phyloP scores from a whole-genome alignment of 768 basidiomycete species.

The Suillus decipiens region DNA sequence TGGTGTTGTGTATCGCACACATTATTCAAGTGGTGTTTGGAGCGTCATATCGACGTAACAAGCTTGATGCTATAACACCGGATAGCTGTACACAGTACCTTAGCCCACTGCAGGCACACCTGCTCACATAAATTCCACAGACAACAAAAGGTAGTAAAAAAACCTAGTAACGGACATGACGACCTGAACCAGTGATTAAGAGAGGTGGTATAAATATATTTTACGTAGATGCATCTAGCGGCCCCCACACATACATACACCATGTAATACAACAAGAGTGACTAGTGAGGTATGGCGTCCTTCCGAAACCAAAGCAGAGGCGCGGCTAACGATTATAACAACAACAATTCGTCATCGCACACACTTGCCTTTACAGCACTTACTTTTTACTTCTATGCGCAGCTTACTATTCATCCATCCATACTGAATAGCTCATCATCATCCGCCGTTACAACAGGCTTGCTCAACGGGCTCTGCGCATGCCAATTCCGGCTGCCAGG shows the following conservation, averaged over 20 bases:
- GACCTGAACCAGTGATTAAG: not conserved
- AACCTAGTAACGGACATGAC: not conserved
- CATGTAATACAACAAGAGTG: conserved; percentile 8
- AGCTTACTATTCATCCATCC: conserved; percentile 45
- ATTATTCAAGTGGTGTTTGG: too few species aligned
- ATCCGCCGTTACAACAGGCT: conserved; percentile 57
- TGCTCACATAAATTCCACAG: not conserved
- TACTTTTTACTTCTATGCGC: conserved; percentile 3
- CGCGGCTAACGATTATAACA: conserved; percentile 6
- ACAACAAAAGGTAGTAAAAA: not conserved
- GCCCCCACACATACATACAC: conserved; percentile 8
- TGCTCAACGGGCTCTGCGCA: conserved; percentile 56
- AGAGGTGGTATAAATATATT: conserved; percentile 9
- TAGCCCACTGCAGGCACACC: not conserved
- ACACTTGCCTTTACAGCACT: conserved; percentile 7
- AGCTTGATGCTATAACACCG: not conserved
- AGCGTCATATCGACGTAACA: too few species aligned
- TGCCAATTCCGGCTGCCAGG: conserved; percentile 37
- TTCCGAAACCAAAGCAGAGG: conserved; percentile 3
- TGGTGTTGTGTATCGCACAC: too few species aligned
- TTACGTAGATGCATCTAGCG: conserved; percentile 7
- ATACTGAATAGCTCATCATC: conserved; percentile 73
- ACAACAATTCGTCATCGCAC: conserved; percentile 3
- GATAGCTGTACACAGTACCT: not conserved
- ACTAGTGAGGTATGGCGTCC: conserved; percentile 8